These are phyloP conservation scores for Lolium rigidum DNA, from an alignment of 176 grass and related monocot species.

Conservation along the genomic window DNA sequence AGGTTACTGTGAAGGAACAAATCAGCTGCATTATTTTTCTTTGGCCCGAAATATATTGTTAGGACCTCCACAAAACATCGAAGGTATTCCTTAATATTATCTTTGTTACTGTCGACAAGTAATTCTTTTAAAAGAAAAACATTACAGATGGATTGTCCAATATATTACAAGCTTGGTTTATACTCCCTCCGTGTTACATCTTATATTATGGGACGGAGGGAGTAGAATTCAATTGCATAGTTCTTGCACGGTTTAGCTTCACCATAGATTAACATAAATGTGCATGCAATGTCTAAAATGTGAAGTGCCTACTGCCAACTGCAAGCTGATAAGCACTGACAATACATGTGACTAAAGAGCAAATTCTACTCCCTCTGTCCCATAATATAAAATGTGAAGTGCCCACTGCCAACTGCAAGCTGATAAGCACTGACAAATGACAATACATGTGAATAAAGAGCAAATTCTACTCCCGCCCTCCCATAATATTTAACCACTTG, in stretches of 20 bases:
- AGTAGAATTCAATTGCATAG: background rate
- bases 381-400: too few relatives aligned
- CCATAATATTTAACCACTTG: background rate
- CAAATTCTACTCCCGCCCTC: background rate
- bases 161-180: background rate
- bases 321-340: slow-evolving; percentile 14
- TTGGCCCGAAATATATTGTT: background rate
- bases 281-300: background rate
- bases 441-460: background rate
- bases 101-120: background rate
- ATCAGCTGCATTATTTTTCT: slow-evolving; percentile 11
- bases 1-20: background rate
- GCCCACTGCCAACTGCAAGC: background rate
- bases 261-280: background rate
- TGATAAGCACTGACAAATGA: slow-evolving; percentile 26
- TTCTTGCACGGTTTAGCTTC: background rate
- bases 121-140: slow-evolving; percentile 1
- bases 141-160: slow-evolving; percentile 4
- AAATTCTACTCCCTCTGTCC: background rate
- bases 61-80: background rate
- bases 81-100: background rate
- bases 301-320: background rate
- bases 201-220: too few relatives aligned
- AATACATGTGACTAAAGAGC: background rate
- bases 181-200: too few relatives aligned